Evolutionary conservation across 257 asterid species (phyloP), one percentile per base, ranked within the genome.

Genomic region (Nicotiana sylvestris): DNA sequence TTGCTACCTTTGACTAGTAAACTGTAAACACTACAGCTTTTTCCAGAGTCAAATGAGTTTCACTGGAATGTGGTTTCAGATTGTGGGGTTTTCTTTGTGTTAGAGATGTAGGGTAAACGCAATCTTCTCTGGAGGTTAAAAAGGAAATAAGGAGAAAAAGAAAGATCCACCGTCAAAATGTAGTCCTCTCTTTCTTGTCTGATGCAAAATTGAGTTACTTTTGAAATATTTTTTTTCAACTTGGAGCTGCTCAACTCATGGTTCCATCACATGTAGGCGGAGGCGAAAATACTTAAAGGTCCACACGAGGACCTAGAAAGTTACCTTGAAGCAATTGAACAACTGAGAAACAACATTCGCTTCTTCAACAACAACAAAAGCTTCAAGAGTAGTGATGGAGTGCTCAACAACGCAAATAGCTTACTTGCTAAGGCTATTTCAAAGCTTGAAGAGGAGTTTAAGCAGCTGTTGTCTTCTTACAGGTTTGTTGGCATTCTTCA

Each of bases 241-340:
- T 74, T 74, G 78, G 60, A 70, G 58, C 69, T 80, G 8, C 64
- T 9, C 66, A 72, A 57, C 76, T 72, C 82, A 53, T 80, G 77
- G 80, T 80, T 4, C 61, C 58, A 66, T 81, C 60, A 51, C 69
- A 25, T 85, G 84, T 84, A 96, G 99, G 99, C 98, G 18, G 99
- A 96, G 89, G 97, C 93, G 77, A 96, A 94, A 90, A 96, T 96
- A 89, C 94, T 94, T 65, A 94, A 93, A 87, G 99, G 99, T 78
- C 99, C 99, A 66, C 98, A 92, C 57, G 99, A 94, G 85, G 98
- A 96, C 88, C 94, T 96, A 55, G 99, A 94, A 85, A 93, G 96
- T 88, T 96, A 96, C 86, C 98, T 96, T 84, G 87, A 91, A 88
- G 99, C 99, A 76, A 94, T 96, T 83, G 98, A 90, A 82, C 99